Evolutionary conservation across 441 rosid genomes (phyloP).

Genomic region (Mallotus repandus): DNA sequence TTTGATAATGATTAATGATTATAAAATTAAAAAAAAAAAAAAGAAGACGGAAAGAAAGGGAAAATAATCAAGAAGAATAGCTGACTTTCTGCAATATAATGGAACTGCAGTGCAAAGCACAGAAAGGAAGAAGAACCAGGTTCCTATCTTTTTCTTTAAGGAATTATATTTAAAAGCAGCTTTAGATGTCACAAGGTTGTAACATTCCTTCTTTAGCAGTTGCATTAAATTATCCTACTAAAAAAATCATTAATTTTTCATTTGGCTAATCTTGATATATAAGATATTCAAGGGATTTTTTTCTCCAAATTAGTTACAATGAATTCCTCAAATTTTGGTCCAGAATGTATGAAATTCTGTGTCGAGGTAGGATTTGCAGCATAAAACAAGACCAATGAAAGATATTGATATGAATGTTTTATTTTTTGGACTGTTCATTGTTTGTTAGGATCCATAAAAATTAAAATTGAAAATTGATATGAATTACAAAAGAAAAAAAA

Average conservation of each 20-base stretch:
- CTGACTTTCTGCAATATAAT: conserved; percentile 25
- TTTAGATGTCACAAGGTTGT: conserved; percentile 24
- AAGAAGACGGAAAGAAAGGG: too few relatives aligned
- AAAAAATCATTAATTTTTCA: not conserved
- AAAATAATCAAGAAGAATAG: conserved; percentile 12
- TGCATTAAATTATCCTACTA: conserved; percentile 10
- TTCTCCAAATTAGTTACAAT: too few relatives aligned
- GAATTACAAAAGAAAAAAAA: too few relatives aligned
- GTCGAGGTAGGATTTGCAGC: too few relatives aligned
- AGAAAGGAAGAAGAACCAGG: conserved; percentile 35
- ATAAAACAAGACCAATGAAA: not conserved
- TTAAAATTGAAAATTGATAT: too few relatives aligned
- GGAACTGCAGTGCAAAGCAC: not conserved
- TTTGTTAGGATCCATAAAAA: too few relatives aligned
- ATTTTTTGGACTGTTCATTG: too few relatives aligned
- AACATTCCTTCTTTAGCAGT: conserved; percentile 21
- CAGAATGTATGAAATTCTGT: not conserved
- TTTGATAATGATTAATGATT: not conserved
- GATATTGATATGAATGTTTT: not conserved
- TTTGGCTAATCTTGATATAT: not conserved
- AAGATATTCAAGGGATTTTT: not conserved
- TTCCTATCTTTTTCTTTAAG: conserved; percentile 25
- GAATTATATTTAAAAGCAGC: conserved; percentile 24
- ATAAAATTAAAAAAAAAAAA: not conserved
- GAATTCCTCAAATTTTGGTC: not conserved